phyloP scores from a whole-genome alignment of 2,329 filamentous ascomycete species.

The Penicillium sp. region DNA sequence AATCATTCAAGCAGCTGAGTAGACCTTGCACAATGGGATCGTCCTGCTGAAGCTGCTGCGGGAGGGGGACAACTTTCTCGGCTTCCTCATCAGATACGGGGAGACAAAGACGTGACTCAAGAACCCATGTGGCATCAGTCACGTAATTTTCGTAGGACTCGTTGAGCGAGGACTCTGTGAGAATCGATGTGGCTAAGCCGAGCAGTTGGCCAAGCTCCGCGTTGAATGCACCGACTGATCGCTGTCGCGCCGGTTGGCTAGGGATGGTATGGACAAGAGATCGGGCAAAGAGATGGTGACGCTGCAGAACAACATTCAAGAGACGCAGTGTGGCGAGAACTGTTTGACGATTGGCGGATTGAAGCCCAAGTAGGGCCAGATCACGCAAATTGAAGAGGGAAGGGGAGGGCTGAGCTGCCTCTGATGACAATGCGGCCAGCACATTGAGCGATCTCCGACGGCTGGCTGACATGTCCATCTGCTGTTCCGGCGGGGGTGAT shows the following conservation, averaged over 20 bases:
- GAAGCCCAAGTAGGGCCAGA: constrained; percentile 81
- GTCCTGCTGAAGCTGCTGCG: constrained; percentile 68
- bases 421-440: constrained; percentile 75
- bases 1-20: constrained; percentile 69
- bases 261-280: constrained; percentile 65
- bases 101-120: constrained; percentile 43
- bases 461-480: constrained; percentile 62
- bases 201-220: constrained; percentile 45
- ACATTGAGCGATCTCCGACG: constrained; percentile 89
- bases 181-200: constrained; percentile 40
- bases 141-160: constrained; percentile 50
- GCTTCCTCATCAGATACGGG: constrained; percentile 34
- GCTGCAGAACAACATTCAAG: constrained; percentile 80
- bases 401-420: constrained; percentile 77
- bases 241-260: constrained; percentile 32
- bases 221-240: constrained; percentile 46
- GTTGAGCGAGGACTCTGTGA: constrained; percentile 43
- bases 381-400: constrained; percentile 92
- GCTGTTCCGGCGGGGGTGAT: constrained; percentile 62
- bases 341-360: constrained; percentile 84
- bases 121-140: constrained; percentile 58
- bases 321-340: constrained; percentile 87
- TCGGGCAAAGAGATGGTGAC: constrained; percentile 83
- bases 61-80: constrained; percentile 61
- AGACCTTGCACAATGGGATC: constrained; percentile 60